These are phyloP conservation scores for Mucor ambiguus DNA, from an alignment of 371 early-diverging fungal species.

Conservation along the genomic window DNA sequence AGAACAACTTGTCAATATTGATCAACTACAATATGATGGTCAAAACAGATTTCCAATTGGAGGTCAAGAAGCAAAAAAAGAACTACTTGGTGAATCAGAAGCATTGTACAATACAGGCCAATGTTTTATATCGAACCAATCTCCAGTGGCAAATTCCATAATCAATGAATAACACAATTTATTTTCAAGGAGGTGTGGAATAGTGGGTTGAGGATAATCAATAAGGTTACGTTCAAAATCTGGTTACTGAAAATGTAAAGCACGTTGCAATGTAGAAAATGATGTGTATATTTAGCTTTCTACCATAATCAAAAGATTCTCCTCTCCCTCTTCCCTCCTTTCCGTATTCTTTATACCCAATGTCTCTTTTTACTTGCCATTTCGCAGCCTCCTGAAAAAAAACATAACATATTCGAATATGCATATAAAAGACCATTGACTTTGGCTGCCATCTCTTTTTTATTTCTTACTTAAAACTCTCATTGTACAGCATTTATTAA, in stretches of 20 bases:
- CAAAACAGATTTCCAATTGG: neutral
- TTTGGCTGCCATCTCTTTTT: neutral
- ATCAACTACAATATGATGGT: neutral
- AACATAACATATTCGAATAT: neutral
- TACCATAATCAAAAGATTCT: neutral
- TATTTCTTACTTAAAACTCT: neutral
- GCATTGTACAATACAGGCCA: neutral
- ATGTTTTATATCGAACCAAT: neutral
- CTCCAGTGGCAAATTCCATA: conserved; percentile 5
- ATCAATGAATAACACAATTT: neutral
- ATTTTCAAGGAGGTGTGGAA: neutral
- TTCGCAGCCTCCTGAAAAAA: neutral
- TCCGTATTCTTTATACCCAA: conserved; percentile 1
- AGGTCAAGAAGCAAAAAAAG: no score
- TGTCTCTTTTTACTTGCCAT: neutral
- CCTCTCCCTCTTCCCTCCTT: neutral
- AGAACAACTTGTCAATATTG: neutral
- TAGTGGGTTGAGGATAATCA: neutral
- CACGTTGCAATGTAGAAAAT: neutral
- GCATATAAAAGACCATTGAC: neutral
- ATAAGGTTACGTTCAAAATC: neutral
- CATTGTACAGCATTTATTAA: neutral
- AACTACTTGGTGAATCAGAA: neutral
- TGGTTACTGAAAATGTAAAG: neutral
- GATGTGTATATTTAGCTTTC: neutral